Evolutionary conservation across 176 grass and related monocot species (phyloP).

Genomic region (Aegilops umbellulata): DNA sequence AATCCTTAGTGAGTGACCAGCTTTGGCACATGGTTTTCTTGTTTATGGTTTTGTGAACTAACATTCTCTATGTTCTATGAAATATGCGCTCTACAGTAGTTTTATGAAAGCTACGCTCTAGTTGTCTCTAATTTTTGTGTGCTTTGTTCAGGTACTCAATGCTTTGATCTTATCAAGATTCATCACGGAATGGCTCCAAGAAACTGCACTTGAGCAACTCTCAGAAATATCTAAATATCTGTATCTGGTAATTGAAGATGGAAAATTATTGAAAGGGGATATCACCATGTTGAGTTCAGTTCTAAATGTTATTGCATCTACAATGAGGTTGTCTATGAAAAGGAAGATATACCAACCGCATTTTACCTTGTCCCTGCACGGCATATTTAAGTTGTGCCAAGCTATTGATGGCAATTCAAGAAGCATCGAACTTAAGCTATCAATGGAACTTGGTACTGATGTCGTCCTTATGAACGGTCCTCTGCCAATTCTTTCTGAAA

Average conservation of each 20-base stretch:
- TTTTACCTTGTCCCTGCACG: constrained; percentile 79
- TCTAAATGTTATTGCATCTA: constrained; percentile 70
- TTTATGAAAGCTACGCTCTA: constrained; percentile 15
- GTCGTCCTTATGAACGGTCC: constrained; percentile 78
- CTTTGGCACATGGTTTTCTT: not conserved
- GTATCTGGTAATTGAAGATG: constrained; percentile 46
- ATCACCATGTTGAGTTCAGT: constrained; percentile 50
- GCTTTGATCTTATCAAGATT: constrained; percentile 54
- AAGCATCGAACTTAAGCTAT: constrained; percentile 43
- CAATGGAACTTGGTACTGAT: constrained; percentile 56
- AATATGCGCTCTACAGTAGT: not conserved
- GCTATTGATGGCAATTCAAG: constrained; percentile 51
- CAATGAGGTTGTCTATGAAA: constrained; percentile 81
- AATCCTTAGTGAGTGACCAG: not conserved
- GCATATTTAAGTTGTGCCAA: constrained; percentile 62
- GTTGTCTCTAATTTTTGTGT: constrained; percentile 18
- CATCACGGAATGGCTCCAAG: constrained; percentile 81
- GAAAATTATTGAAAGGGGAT: constrained; percentile 58
- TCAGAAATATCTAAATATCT: constrained; percentile 65
- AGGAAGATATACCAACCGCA: constrained; percentile 91
- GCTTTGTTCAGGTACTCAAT: constrained; percentile 62
- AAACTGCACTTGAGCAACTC: constrained; percentile 72
- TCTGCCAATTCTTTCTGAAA: constrained; percentile 49
- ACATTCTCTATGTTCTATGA: not conserved
- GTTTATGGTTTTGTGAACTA: not conserved